Base-by-base conservation (phyloP, 352 stramenopile genomes). In the Globisporangium rhizosaccharum region DNA sequence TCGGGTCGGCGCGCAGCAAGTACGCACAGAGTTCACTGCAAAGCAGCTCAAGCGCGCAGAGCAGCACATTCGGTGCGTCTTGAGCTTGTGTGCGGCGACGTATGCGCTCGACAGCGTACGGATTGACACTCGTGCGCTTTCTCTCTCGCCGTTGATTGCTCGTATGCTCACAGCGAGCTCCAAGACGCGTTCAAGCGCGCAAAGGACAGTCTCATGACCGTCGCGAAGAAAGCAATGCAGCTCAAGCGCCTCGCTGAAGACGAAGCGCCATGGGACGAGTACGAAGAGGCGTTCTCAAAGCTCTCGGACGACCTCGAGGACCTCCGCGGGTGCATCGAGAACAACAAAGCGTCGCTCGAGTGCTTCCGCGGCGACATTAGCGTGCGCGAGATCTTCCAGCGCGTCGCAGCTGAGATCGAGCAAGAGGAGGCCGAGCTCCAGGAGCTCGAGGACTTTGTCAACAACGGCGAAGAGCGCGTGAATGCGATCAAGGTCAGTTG, bases 291-390 rank as follows among this genome's bases (percentile, higher is more conserved):
- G 7, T 95, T 95, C 57, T 55, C 70, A 7, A 36, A 68, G 25
- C 62, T 92, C 25, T 79, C 84, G 15, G 82, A 95, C 46, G 82
- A 93, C 64, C 58, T 92, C 15, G 82, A 94, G 42, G 84, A 90
- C 39, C 61, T 95, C 17, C 75, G 72, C 12, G 86, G 79, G 17
- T 75, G 75, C 18, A 94, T 95, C 56, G 84, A 91, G 65, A 96
- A 92, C 66, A 93, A 93, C 73, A 83, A 85, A 59, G 80, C 78
- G 37, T 79, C 81, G 14, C 53, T 94, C 10, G 82, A 90, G 28
- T 88, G 82, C 39, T 96, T 96, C 61, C 80, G 82, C 8, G 86
- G 84, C 5, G 86, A 96, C 58, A 74, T 72, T 41, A 85, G 67
- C 49, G 75, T 96, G 39, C 79, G 79, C 18, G 82, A 88, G 25